Evolutionary conservation across 306 rosid genomes (phyloP), one percentile per base, ranked within the genome.

Genomic region (Crataegus laevigata): DNA sequence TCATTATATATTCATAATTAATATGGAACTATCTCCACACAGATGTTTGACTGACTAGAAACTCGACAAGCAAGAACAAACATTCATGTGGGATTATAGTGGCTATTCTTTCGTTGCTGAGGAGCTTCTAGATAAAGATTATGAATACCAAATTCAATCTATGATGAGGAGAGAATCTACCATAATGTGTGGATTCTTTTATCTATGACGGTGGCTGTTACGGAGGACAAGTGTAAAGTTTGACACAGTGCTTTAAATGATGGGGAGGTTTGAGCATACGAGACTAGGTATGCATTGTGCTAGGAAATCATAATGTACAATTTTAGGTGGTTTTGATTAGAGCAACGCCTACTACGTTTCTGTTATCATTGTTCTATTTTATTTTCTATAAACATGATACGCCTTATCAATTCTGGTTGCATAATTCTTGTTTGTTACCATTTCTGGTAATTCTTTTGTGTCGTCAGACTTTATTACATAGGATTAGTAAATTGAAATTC

Each of bases 21-120:
- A 79, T 82, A 22, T 65, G 50, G 43, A 10, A 68, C 1, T 42
- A 75, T 70, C 73, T 85, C 63, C 51, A 75, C 90, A 90, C 93
- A 90, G 99, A 80, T 88, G 97, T 89, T 83, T 94, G 90, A 91
- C 75, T 22, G 73, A 40, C 26, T 77, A 60, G 70, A 83, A 67
- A 76, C 71, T 71, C 43, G 57, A 73, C 76, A 64, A 42, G 69
- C 83, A 72, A 76, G 81, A 30, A 57, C 68, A 82, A 71, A 26
- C 55, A 47, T 78, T 72, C 30, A 26, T 60, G 73, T 78, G 59
- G 76, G 75, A 68, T 69, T 76, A 71, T 38, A 71, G 42, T 72
- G 26, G 60, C 52, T 43, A 26, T 69, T 78, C 29, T 66, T 77
- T 81, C 74, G 40, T 74, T 75, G 64, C 47, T 25, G 89, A 77